Base-by-base conservation (phyloP, 768 basidiomycete genomes). In the Suillus plorans region DNA sequence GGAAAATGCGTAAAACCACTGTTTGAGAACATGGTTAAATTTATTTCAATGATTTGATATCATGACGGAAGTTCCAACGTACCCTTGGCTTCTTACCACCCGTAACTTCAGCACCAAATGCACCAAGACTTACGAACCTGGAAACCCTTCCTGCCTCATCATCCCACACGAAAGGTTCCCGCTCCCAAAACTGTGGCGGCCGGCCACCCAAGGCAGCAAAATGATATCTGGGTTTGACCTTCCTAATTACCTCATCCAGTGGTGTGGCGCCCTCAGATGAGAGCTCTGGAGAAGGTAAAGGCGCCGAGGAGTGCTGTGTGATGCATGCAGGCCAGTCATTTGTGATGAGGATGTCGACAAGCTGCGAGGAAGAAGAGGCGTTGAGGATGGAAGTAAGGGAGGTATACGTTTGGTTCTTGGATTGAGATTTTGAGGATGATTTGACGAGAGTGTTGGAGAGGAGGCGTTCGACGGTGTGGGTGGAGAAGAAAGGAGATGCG, bases 1-100 rank as follows among this genome's bases (percentile, higher is more conserved):
- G 31, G 86, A 89, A 76, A 98, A 99, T 2, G 97, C 97, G 78
- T 99, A 99, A 79, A 97, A 98, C 91, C 94, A 98, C 96, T 98
- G 69, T 63, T 56, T 22, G 13, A 16, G 14, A 58, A 41, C 16
- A 58, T 3, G 4, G 9, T 58, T 10, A 10, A 12, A 13, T 59
- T 28, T 28, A 18, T 20, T 41, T 59, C 18, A 41, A 25, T 41
- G 6, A 41, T 20, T 42, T 20, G 41, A 31, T 25, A 18, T 20
- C 58, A 42, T 28, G 9, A 42, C 10, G 4, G 18, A 42, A 31
- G 41, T 31, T 59, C 59, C 5, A 13, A 81, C 89, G 56, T 69
- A 97, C 96, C 69, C 96, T 83, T 70, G 91, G 91, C 76, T 95
- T 97, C 80, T 94, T 96, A 9, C 81, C 77, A 1, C 80, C 71